These are phyloP conservation scores for Fraxinus platypoda DNA, from an alignment of 305 asterid species.

Conservation along the genomic window DNA sequence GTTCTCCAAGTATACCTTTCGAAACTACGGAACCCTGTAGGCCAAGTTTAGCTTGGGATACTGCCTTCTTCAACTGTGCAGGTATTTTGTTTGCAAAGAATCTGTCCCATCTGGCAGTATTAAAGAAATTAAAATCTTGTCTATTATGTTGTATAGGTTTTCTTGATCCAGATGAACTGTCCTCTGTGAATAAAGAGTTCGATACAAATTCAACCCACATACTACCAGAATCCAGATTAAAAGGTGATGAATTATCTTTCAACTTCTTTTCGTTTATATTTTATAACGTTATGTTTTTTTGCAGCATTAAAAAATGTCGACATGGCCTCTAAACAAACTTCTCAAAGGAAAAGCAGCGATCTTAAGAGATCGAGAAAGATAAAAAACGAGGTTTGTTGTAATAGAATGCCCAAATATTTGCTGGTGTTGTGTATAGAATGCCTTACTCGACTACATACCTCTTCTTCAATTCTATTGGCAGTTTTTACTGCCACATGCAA, in stretches of 20 bases:
- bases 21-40: constrained; percentile 35
- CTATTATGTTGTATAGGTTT: constrained; percentile 40
- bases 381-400: constrained; percentile 28
- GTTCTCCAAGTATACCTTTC: constrained; percentile 28
- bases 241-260: background rate
- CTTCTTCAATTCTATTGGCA: background rate
- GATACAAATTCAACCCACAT: constrained; percentile 17
- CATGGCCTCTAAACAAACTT: constrained; percentile 18
- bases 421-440: background rate
- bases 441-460: background rate
- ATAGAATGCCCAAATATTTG: background rate
- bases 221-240: constrained; percentile 18
- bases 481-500: background rate
- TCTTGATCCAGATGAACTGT: constrained; percentile 60
- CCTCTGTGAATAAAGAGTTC: constrained; percentile 45
- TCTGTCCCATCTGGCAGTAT: background rate
- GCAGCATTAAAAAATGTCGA: constrained; percentile 24
- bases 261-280: background rate
- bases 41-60: constrained; percentile 80
- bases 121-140: background rate
- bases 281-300: background rate
- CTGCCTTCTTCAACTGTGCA: constrained; percentile 53
- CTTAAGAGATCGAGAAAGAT: constrained; percentile 25
- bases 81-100: constrained; percentile 31
- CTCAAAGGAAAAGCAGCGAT: constrained; percentile 11